A percentile compares a stretch with the other conserved stretches of the same genome.
Conservation (phyloP, 2,329 filamentous ascomycete species). For the Aspergillus puulaauensis region DNA sequence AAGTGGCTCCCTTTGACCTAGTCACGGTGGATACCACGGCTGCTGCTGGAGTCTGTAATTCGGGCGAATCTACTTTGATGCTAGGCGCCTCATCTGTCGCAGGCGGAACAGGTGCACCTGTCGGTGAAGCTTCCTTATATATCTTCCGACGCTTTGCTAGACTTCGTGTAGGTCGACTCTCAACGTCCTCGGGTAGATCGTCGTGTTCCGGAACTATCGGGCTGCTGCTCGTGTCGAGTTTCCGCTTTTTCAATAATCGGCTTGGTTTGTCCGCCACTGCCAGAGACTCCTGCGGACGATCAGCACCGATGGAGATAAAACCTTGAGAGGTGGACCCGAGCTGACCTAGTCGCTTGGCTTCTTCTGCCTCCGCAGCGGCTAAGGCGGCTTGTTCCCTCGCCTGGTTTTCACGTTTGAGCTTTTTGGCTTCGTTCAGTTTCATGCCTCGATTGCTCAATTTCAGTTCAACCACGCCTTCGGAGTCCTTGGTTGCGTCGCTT, state of each 20-base stretch:
- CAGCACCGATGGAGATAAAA: constrained; percentile 16
- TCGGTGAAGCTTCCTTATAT: constrained; percentile 32
- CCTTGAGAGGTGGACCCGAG: constrained; percentile 9
- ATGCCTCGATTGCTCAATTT: constrained; percentile 59
- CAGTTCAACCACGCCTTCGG: constrained; percentile 46
- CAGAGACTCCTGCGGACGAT: constrained; percentile 12
- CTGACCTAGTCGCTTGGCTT: constrained; percentile 14
- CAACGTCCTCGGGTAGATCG: constrained; percentile 16
- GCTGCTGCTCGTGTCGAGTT: constrained; percentile 49
- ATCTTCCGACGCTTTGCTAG: constrained; percentile 41
- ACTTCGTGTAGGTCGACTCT: constrained; percentile 27
- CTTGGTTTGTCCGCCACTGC: constrained; percentile 16
- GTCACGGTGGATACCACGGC: not conserved
- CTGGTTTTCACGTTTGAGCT: constrained; percentile 57
- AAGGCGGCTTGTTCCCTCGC: constrained; percentile 49
- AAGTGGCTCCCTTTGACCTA: constrained; percentile 8
- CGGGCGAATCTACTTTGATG: constrained; percentile 19
- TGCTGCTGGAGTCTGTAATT: constrained; percentile 23
- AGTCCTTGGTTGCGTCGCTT: constrained; percentile 41
- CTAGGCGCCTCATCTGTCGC: constrained; percentile 34
- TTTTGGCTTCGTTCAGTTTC: constrained; percentile 62
- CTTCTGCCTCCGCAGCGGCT: constrained; percentile 22
- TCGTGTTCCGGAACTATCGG: constrained; percentile 20
- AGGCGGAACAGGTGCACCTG: constrained; percentile 20
- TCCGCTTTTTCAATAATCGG: constrained; percentile 49